A percentile compares a stretch with the other conserved stretches of the same genome.
Evolutionary conservation across 2,329 filamentous ascomycete species (phyloP).

Genomic region (Atkinsonella hypoxylon): DNA sequence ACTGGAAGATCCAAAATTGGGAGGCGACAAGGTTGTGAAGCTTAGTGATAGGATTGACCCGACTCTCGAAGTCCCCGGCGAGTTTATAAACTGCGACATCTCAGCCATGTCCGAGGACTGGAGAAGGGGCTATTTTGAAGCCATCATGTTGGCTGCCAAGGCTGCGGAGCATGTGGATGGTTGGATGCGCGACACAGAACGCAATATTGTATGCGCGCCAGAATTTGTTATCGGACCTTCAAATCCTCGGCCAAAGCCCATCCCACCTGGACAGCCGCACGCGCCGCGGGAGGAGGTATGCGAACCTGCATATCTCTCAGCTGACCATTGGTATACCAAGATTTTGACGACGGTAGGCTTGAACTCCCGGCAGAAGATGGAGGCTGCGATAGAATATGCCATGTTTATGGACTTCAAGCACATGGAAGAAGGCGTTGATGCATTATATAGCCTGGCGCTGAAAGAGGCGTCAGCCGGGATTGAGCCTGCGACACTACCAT

Average conservation of each 20-base stretch:
- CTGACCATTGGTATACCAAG: conserved; percentile 70
- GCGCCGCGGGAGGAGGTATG: conserved; percentile 68
- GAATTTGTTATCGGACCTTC: conserved; percentile 70
- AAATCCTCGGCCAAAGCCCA: conserved; percentile 67
- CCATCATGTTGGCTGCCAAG: conserved; percentile 64
- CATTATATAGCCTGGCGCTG: conserved; percentile 65
- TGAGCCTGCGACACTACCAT: conserved; percentile 24
- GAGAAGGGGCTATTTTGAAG: conserved; percentile 75
- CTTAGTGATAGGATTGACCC: conserved; percentile 50
- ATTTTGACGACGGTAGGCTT: conserved; percentile 74
- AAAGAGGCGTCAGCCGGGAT: conserved; percentile 55
- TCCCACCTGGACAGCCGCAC: conserved; percentile 49
- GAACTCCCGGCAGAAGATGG: conserved; percentile 62
- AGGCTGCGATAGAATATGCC: conserved; percentile 72
- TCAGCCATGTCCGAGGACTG: conserved; percentile 68
- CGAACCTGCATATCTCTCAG: conserved; percentile 52
- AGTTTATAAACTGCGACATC: conserved; percentile 56
- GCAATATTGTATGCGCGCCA: conserved; percentile 55
- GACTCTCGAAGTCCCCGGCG: conserved; percentile 53
- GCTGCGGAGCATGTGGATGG: conserved; percentile 73
- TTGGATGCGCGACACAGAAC: conserved; percentile 58
- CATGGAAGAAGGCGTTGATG: conserved; percentile 49
- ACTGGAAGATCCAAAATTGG: conserved; percentile 55
- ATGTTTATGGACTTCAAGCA: conserved; percentile 76
- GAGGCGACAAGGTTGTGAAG: conserved; percentile 53